These are phyloP conservation scores for Marchantia paleacea DNA, from an alignment of 225 moss, liverwort and hornwort genomes.

Conservation along the genomic window DNA sequence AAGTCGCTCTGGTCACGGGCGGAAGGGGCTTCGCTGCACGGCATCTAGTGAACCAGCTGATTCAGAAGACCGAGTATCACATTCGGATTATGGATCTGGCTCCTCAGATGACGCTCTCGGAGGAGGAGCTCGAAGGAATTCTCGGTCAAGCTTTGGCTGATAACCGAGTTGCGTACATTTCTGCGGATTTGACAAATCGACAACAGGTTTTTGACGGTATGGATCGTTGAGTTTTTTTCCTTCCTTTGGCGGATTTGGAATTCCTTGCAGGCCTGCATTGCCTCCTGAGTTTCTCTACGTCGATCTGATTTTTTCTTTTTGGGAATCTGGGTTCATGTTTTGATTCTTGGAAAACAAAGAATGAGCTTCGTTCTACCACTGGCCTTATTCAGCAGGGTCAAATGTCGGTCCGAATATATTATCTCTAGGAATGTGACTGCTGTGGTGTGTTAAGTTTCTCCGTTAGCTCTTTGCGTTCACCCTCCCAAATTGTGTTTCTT, in stretches of 20 bases:
- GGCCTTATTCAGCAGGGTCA: not conserved
- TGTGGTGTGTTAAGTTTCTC: no score
- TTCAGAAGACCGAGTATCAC: constrained; percentile 55
- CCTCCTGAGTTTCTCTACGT: not conserved
- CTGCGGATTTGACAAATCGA: constrained; percentile 63
- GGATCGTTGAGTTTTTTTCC: not conserved
- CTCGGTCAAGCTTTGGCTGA: constrained; percentile 48
- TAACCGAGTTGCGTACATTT: constrained; percentile 54
- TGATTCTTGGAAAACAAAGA: not conserved
- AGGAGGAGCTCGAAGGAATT: constrained; percentile 57
- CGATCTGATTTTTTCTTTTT: not conserved
- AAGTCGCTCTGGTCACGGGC: constrained; percentile 62
- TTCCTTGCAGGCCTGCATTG: not conserved
- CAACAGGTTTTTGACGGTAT: constrained; percentile 45
- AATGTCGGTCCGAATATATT: not conserved
- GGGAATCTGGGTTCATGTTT: not conserved
- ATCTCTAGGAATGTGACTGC: no score
- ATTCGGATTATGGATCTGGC: constrained; percentile 78
- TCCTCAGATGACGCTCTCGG: constrained; percentile 50
- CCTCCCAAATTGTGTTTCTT: not conserved
- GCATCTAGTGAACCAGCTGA: constrained; percentile 64
- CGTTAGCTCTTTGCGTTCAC: no score
- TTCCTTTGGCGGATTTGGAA: not conserved
- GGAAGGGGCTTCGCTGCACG: constrained; percentile 79
- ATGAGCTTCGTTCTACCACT: not conserved